phyloP scores from a whole-genome alignment of 129 eudicot genomes.

The Apium graveolens region DNA sequence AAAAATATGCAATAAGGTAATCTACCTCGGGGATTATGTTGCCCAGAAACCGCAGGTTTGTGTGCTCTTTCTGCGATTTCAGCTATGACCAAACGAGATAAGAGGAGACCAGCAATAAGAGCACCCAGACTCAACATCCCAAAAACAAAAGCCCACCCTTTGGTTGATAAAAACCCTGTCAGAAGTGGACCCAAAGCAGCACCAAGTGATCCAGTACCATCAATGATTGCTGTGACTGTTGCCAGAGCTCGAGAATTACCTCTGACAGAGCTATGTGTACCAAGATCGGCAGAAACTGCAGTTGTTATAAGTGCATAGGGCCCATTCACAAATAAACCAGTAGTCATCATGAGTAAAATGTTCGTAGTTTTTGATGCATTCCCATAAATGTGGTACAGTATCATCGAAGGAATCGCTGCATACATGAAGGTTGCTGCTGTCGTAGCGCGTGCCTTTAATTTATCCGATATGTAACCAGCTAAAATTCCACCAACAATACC shows the following conservation, averaged over 20 bases:
- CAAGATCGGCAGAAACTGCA: slow-evolving; percentile 95
- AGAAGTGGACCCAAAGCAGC: slow-evolving; percentile 91
- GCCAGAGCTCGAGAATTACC: slow-evolving; percentile 90
- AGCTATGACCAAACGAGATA: slow-evolving; percentile 34
- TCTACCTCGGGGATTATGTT: slow-evolving; percentile 9
- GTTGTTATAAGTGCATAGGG: slow-evolving; percentile 96
- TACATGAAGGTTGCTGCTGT: slow-evolving; percentile 83
- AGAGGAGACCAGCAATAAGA: slow-evolving; percentile 66
- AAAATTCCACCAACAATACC: slow-evolving; percentile 87
- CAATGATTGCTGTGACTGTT: slow-evolving; percentile 92
- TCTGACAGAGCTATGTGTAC: slow-evolving; percentile 76
- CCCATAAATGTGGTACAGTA: slow-evolving; percentile 67
- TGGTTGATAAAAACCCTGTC: slow-evolving; percentile 73
- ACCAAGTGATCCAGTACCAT: slow-evolving; percentile 92
- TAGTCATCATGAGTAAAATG: slow-evolving; percentile 60
- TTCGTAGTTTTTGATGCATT: slow-evolving; percentile 47
- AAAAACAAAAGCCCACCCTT: slow-evolving; percentile 86
- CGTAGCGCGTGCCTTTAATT: slow-evolving; percentile 70
- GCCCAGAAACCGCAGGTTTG: slow-evolving; percentile 3
- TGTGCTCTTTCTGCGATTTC: slow-evolving; percentile 3
- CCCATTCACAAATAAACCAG: slow-evolving; percentile 90
- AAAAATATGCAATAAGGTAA: background rate
- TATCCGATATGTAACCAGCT: slow-evolving; percentile 89
- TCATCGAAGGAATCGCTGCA: slow-evolving; percentile 68
- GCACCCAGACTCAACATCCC: slow-evolving; percentile 69